These are phyloP conservation scores for Athelia sp. DNA, from an alignment of 1,284 basidiomycete species.

Conservation along the genomic window DNA sequence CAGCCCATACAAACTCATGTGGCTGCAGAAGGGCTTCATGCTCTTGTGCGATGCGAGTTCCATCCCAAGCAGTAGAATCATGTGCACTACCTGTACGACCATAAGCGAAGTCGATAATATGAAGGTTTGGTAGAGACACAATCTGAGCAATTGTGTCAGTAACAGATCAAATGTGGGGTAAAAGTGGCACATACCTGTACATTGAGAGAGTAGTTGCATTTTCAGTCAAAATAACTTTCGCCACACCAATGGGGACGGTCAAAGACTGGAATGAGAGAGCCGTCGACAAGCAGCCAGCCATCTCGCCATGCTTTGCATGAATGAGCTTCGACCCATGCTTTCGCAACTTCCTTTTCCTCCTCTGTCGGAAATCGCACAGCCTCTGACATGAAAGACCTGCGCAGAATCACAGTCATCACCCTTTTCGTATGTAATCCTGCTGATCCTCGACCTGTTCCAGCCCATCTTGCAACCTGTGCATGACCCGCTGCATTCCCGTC, in stretches of 20 bases:
- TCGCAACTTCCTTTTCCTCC: conserved; percentile 20
- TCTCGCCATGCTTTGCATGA: conserved; percentile 28
- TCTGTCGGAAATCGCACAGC: conserved; percentile 14
- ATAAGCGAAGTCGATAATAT: conserved; percentile 24
- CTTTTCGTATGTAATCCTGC: conserved; percentile 6
- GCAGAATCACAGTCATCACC: not conserved
- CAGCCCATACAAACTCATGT: conserved; percentile 26
- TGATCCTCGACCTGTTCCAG: conserved; percentile 20
- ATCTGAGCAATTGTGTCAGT: conserved; percentile 10
- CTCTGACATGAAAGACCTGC: not conserved
- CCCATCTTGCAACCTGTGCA: conserved; percentile 27
- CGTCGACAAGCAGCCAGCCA: conserved; percentile 33
- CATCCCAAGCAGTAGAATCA: conserved; percentile 21
- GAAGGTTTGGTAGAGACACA: conserved; percentile 20
- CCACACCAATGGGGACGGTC: conserved; percentile 25
- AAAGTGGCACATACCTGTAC: conserved; percentile 20
- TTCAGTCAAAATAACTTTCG: conserved; percentile 31
- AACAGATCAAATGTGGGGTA: not conserved
- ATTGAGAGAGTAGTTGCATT: conserved; percentile 32
- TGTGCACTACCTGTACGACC: conserved; percentile 24
- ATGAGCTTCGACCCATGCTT: conserved; percentile 23
- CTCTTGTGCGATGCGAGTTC: conserved; percentile 13
- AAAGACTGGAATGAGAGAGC: conserved; percentile 29
- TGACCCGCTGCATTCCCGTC: conserved; percentile 26
- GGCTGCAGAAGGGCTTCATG: conserved; percentile 14